Evolutionary conservation across 2,329 filamentous ascomycete genomes (phyloP).

Genomic region (Thermothelomyces thermophilus): DNA sequence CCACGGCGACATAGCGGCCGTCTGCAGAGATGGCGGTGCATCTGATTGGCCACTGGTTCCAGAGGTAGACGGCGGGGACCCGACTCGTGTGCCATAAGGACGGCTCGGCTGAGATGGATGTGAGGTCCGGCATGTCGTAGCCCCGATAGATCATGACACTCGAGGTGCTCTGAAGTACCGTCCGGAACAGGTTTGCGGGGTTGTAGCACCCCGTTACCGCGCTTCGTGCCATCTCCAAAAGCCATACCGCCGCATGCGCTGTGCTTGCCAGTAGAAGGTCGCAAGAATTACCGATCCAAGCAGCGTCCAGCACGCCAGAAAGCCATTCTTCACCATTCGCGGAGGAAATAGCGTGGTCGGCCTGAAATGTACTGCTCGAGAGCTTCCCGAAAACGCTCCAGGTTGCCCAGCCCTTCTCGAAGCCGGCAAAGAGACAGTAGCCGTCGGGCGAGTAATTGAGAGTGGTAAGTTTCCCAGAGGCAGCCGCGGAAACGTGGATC

Average conservation of each 20-base stretch:
- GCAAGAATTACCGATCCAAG: conserved; percentile 82
- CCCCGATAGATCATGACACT: conserved; percentile 90
- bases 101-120: conserved; percentile 83
- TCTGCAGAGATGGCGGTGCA: conserved; percentile 84
- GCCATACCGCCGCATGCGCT: conserved; percentile 74
- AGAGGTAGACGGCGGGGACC: conserved; percentile 75
- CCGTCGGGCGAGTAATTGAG: conserved; percentile 89
- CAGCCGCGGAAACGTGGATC: conserved; percentile 58
- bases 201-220: conserved; percentile 90
- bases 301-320: conserved; percentile 66
- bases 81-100: conserved; percentile 93
- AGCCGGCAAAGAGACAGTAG: conserved; percentile 91
- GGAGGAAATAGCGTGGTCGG: conserved; percentile 56
- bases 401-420: conserved; percentile 84
- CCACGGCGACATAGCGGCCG: conserved; percentile 90
- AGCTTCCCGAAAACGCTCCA: conserved; percentile 98
- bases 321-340: conserved; percentile 78
- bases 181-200: conserved; percentile 82
- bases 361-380: conserved; percentile 74
- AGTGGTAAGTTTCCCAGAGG: conserved; percentile 65
- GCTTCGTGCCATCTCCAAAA: conserved; percentile 87
- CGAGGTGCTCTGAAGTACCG: conserved; percentile 79
- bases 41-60: conserved; percentile 89
- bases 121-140: conserved; percentile 84
- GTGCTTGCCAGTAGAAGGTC: conserved; percentile 70